Base-by-base conservation (phyloP, 106 monocot species). In the Triglochin maritima region DNA sequence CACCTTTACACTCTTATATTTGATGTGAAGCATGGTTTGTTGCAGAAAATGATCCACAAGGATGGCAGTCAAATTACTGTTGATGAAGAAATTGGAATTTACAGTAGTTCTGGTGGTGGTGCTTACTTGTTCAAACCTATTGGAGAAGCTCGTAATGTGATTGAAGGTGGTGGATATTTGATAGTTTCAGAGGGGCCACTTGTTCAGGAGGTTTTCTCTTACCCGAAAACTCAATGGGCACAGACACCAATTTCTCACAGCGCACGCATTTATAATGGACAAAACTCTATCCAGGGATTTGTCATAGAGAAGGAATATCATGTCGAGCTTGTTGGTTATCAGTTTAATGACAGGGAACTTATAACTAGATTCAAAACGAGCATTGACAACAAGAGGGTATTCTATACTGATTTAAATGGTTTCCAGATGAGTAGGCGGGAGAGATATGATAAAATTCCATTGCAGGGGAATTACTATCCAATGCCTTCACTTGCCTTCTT, bases 251-350 rank as follows among this genome's bases (percentile, higher is more conserved):
- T 96, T 42, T 86, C 96, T 76, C 85, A 91, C 66, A 84, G 82
- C 71, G 90, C 96, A 6, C 81, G 96, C 15, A 55, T 96, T 44
- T 96, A 91, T 51, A 84, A 46, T 74, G 70, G 61, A 17, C 81
- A 86, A 64, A 66, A 81, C 56, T 86, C 82, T 14, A 9, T 91
- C 49, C 90, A 96, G 72, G 86, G 82, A 60, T 77, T 91, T n/a
- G 60, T 86, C 17, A 82, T 96, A 44, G 96, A 96, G 68, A 96
- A 96, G 70, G 96, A 96, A 68, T 96, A 96, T 71, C 96, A 91
- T 80, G 88, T 91, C 57, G 96, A 96, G 54, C 60, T 91, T 67
- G 54, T 81, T 49, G 79, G 83, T 10, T 64, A 82, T 62, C 82
- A 83, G 11, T 96, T 86, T 72, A 88, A 88, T 67, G 85, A 96